Percentiles rank a stretch among this genome's conserved stretches.
These are phyloP conservation scores for Dioscorea alata DNA, from an alignment of 106 monocot genomes.

Conservation along the genomic window DNA sequence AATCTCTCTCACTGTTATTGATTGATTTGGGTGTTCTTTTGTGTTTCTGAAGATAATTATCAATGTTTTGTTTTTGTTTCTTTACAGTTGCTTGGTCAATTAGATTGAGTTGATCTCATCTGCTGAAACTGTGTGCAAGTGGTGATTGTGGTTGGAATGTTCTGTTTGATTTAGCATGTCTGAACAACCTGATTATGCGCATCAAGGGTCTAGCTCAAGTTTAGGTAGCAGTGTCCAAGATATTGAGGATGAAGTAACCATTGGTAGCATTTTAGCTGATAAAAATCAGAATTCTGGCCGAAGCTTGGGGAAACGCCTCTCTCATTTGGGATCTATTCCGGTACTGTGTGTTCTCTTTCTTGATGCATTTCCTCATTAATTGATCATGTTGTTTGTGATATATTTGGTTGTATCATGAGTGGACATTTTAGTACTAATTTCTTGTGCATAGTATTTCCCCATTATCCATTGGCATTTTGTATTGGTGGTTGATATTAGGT, in stretches of 20 bases:
- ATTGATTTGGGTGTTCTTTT: no score
- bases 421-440: neutral
- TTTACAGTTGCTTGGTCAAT: neutral
- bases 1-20: no score
- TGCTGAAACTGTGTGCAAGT: no score
- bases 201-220: conserved; percentile 67
- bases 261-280: conserved; percentile 57
- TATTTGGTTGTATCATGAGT: neutral
- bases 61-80: neutral
- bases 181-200: conserved; percentile 27
- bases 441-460: neutral
- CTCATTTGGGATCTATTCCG: conserved; percentile 61
- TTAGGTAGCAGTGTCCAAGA: conserved; percentile 48
- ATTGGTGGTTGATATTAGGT: neutral
- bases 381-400: neutral
- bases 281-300: conserved; percentile 26
- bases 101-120: neutral
- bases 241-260: conserved; percentile 52
- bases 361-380: neutral
- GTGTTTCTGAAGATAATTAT: no score
- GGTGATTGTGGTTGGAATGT: conserved; percentile 8
- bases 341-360: conserved; percentile 19
- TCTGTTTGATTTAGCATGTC: conserved; percentile 42
- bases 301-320: conserved; percentile 64
- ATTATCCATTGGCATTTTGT: neutral